A percentile compares a stretch with the other conserved stretches of the same genome.
Evolutionary conservation across 2,329 filamentous ascomycete species (phyloP).

Genomic region (Trichoderma asperellum): DNA sequence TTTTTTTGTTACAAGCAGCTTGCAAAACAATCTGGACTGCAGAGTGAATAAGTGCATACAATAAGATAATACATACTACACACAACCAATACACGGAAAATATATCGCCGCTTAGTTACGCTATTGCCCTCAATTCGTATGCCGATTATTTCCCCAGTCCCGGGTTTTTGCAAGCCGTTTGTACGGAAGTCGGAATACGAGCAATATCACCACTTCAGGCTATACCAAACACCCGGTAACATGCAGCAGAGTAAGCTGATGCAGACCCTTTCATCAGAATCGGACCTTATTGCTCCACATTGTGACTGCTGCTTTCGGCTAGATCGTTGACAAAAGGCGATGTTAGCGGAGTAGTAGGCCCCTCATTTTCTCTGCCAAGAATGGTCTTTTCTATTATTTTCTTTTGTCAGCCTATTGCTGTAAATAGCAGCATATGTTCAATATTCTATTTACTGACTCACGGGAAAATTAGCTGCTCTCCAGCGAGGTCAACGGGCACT

Average conservation of each 20-base stretch:
- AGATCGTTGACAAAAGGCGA: neutral
- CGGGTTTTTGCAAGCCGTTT: neutral
- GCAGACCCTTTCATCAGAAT: neutral
- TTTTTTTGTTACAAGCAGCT: neutral
- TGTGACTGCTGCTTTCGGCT: neutral
- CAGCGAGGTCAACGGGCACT: neutral
- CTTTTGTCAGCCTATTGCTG: neutral
- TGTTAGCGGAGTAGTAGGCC: neutral
- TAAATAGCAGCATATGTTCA: neutral
- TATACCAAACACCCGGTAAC: neutral
- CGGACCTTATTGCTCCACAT: neutral
- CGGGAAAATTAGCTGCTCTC: neutral
- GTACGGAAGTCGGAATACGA: neutral
- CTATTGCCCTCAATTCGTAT: neutral
- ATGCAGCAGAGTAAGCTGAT: neutral
- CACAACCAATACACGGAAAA: neutral
- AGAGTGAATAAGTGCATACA: neutral
- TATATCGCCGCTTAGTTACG: neutral
- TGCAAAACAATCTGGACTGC: neutral
- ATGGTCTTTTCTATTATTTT: neutral
- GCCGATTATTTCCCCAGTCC: neutral
- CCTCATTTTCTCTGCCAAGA: neutral
- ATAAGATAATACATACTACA: neutral
- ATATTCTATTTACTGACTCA: neutral
- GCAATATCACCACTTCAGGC: neutral